Conservation (phyloP, 2,329 filamentous ascomycete genomes). For the Massarina eburnea region DNA sequence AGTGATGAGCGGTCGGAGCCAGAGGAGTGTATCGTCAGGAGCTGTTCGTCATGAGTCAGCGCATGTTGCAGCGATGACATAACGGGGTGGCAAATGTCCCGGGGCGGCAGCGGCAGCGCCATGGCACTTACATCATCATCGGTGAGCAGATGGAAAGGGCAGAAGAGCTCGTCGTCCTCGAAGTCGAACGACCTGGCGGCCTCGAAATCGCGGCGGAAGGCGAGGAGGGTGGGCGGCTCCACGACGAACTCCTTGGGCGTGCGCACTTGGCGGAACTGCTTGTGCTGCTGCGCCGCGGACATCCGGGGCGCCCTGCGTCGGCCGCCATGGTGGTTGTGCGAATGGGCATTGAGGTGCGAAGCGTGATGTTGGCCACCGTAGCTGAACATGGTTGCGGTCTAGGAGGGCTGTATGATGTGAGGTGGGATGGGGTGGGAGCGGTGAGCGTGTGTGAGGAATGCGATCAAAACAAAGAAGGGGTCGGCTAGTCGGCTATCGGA, state of each 20-base stretch:
- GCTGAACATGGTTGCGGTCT: conserved; percentile 50
- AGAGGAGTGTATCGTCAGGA: conserved; percentile 87
- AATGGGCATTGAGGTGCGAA: conserved; percentile 54
- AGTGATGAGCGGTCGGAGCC: conserved; percentile 91
- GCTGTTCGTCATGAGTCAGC: conserved; percentile 56
- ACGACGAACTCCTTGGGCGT: conserved; percentile 79
- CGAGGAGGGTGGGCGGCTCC: conserved; percentile 72
- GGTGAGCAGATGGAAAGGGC: conserved; percentile 80
- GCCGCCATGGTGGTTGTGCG: conserved; percentile 79
- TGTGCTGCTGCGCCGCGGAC: conserved; percentile 80
- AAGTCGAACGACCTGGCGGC: conserved; percentile 91
- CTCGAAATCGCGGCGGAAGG: conserved; percentile 87
- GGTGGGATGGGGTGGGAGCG: conserved; percentile 13
- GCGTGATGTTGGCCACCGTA: conserved; percentile 51
- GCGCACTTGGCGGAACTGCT: conserved; percentile 82
- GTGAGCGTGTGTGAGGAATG: conserved; percentile 9
- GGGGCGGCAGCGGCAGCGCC: conserved; percentile 15
- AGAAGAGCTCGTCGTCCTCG: conserved; percentile 95
- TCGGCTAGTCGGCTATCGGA: conserved; percentile 8
- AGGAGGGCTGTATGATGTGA: conserved; percentile 19
- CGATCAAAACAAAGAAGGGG: conserved; percentile 26
- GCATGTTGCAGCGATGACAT: conserved; percentile 24
- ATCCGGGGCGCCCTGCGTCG: conserved; percentile 82
- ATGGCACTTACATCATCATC: conserved; percentile 76
- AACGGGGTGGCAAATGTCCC: conserved; percentile 24